Percentiles rank a stretch among this genome's conserved stretches.
phyloP scores from a whole-genome alignment of 75 land plant genomes.

The Pseudotsuga menziesii region DNA sequence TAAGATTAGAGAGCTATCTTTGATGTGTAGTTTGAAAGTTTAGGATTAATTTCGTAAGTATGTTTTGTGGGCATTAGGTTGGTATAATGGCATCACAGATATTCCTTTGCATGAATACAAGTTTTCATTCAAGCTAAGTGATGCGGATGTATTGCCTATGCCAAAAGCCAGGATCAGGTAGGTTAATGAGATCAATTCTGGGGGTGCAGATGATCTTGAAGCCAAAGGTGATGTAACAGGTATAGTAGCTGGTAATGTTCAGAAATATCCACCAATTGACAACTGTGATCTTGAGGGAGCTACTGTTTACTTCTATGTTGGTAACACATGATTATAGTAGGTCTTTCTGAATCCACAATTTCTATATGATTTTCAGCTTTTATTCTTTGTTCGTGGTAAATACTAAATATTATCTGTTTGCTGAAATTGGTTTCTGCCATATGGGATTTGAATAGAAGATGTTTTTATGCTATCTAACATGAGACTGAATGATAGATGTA shows the following conservation, averaged over 20 bases:
- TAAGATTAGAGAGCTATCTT: too few relatives aligned
- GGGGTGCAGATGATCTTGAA: constrained; percentile 34
- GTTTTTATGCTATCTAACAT: too few relatives aligned
- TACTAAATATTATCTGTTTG: too few relatives aligned
- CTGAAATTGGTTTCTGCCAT: too few relatives aligned
- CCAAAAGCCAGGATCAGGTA: constrained; percentile 87
- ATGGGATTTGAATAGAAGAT: too few relatives aligned
- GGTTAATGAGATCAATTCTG: constrained; percentile 38
- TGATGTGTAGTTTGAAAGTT: not conserved
- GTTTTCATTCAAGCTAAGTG: constrained; percentile 90
- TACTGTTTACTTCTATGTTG: constrained; percentile 80
- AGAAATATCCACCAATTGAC: constrained; percentile 78
- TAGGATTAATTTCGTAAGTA: not conserved
- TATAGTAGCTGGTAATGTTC: constrained; percentile 85
- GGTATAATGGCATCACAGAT: constrained; percentile 74
- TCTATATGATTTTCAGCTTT: not conserved
- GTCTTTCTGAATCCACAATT: constrained; percentile 11
- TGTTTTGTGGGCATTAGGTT: constrained; percentile 45
- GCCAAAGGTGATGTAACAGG: constrained; percentile 44
- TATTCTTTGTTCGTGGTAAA: not conserved
- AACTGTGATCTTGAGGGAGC: constrained; percentile 87
- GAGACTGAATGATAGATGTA: not conserved
- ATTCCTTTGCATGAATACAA: constrained; percentile 64
- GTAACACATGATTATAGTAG: constrained; percentile 53
- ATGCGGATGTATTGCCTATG: constrained; percentile 80